Evolutionary conservation across 176 grass and related monocot species (phyloP).

Genomic region (Puya raimondii): DNA sequence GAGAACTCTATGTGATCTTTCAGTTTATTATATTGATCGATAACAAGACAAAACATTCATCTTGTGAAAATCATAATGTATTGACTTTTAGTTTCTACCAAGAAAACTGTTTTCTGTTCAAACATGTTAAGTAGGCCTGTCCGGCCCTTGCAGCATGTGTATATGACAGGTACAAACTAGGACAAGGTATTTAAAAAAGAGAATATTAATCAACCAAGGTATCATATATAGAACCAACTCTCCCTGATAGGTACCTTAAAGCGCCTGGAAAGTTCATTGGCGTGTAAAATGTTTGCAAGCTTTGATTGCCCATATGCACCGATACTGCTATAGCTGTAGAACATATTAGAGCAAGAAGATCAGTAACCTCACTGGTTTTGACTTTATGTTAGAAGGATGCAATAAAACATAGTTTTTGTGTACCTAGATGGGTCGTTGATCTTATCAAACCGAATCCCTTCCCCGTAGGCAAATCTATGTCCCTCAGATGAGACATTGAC

Average conservation of each 20-base stretch:
- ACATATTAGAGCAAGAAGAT: conserved; percentile 22
- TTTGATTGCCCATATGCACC: conserved; percentile 91
- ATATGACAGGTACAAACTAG: no score
- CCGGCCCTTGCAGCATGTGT: no score
- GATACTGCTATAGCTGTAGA: conserved; percentile 50
- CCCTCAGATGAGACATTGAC: conserved; percentile 79
- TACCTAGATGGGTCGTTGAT: conserved; percentile 75
- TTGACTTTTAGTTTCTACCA: neutral
- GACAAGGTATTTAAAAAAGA: no score
- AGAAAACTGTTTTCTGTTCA: no score
- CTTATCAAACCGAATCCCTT: conserved; percentile 73
- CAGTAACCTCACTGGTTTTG: neutral
- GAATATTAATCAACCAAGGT: no score
- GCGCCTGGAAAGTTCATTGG: conserved; percentile 75
- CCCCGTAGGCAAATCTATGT: conserved; percentile 50
- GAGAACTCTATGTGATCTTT: no score
- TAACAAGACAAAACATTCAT: neutral
- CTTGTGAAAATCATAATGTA: neutral
- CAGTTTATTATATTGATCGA: neutral
- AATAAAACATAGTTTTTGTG: conserved; percentile 18
- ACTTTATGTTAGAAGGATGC: neutral
- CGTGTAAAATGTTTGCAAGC: conserved; percentile 80
- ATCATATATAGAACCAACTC: no score
- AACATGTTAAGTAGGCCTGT: no score
- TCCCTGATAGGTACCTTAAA: conserved; percentile 40